Percentiles rank a stretch among this genome's conserved stretches.
phyloP scores from a whole-genome alignment of 2,329 filamentous ascomycete genomes.

The Drechslera avenae region DNA sequence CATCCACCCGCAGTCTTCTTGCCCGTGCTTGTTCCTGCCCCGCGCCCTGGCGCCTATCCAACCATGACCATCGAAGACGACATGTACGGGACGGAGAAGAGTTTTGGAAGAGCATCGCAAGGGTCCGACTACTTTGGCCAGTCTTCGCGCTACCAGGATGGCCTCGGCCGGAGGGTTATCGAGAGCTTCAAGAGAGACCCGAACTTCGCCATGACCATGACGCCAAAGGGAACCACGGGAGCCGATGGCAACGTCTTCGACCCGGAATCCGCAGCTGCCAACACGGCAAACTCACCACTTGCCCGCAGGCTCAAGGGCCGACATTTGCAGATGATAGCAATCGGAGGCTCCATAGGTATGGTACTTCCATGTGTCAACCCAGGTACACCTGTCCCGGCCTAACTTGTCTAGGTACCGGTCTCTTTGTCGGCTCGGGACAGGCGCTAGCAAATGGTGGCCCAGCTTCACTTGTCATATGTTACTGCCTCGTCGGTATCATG shows the following conservation, averaged over 20 bases:
- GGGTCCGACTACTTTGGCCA: constrained; percentile 48
- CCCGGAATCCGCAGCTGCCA: constrained; percentile 64
- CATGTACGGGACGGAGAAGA: constrained; percentile 47
- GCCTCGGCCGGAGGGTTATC: constrained; percentile 50
- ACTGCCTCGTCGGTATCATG: constrained; percentile 77
- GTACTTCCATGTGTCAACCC: constrained; percentile 7
- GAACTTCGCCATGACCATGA: constrained; percentile 53
- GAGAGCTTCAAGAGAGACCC: constrained; percentile 50
- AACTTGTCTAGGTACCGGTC: constrained; percentile 56
- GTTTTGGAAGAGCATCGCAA: constrained; percentile 44
- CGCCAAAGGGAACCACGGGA: constrained; percentile 53
- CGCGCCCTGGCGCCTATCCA: constrained; percentile 10
- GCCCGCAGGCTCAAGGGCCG: constrained; percentile 60
- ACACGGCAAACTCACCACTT: constrained; percentile 75
- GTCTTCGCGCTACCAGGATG: constrained; percentile 39
- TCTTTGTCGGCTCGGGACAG: constrained; percentile 77
- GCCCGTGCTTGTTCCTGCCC: constrained; percentile 4
- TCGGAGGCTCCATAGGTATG: constrained; percentile 78
- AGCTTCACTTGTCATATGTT: constrained; percentile 43
- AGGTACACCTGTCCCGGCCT: constrained; percentile 19
- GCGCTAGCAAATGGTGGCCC: constrained; percentile 49
- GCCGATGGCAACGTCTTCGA: constrained; percentile 64
- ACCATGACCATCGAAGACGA: constrained; percentile 44
- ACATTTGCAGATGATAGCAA: constrained; percentile 97
- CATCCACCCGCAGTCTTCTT: constrained; percentile 12